Evolutionary conservation across 345 rosid genomes (phyloP).

Genomic region (Tarenaya hassleriana): DNA sequence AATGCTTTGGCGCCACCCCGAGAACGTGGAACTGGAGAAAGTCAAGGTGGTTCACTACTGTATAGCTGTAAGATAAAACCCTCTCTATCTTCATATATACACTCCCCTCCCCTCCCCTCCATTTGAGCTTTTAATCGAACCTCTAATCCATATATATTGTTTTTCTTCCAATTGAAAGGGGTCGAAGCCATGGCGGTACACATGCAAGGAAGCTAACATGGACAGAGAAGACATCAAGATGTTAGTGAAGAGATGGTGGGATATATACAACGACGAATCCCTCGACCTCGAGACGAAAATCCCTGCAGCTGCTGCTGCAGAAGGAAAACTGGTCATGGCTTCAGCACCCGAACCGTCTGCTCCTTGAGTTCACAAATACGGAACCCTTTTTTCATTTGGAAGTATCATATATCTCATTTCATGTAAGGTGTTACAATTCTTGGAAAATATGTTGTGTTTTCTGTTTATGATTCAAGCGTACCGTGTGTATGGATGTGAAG

Average conservation of each 20-base stretch:
- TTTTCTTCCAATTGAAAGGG: slow-evolving; percentile 36
- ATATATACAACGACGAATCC: slow-evolving; percentile 57
- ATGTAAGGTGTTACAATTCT: too few relatives aligned
- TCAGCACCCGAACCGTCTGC: slow-evolving; percentile 48
- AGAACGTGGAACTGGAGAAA: slow-evolving; percentile 58
- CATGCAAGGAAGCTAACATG: slow-evolving; percentile 76
- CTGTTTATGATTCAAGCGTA: too few relatives aligned
- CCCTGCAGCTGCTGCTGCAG: slow-evolving; percentile 27
- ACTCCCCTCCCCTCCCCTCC: too few relatives aligned
- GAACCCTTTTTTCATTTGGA: too few relatives aligned
- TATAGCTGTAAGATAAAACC: slow-evolving; percentile 59
- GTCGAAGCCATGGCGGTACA: slow-evolving; percentile 89
- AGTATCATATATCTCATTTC: too few relatives aligned
- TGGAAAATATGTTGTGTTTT: too few relatives aligned
- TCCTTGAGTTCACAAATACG: too few relatives aligned
- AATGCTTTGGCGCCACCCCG: slow-evolving; percentile 91
- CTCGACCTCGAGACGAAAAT: slow-evolving; percentile 36
- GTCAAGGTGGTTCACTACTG: slow-evolving; percentile 78
- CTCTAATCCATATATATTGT: background rate
- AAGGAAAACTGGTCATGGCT: slow-evolving; percentile 38
- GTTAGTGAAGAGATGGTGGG: slow-evolving; percentile 75
- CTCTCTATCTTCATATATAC: slow-evolving; percentile 8
- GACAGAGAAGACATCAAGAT: slow-evolving; percentile 77
- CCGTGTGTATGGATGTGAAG: too few relatives aligned
- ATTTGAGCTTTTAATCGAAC: background rate